phyloP scores from a whole-genome alignment of 2,329 filamentous ascomycete genomes.

The Fusarium domesticum region DNA sequence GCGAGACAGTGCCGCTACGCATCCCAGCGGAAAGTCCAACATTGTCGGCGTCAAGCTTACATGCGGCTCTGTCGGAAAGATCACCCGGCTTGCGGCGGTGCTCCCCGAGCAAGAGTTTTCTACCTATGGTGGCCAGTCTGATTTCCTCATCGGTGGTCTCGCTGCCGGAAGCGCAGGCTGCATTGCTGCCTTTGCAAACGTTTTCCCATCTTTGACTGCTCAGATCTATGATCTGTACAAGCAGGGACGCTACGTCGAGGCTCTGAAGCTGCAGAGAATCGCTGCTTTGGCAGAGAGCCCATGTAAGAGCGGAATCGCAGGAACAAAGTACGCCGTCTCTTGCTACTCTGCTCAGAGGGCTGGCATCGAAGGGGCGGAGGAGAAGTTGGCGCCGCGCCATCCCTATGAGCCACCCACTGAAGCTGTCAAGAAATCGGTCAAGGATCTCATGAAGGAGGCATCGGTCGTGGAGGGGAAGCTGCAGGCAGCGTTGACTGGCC shows the following conservation, averaged over 20 bases:
- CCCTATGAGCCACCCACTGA: constrained; percentile 55
- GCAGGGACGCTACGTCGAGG: constrained; percentile 55
- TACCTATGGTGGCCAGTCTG: constrained; percentile 68
- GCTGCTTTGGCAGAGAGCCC: constrained; percentile 64
- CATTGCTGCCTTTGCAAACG: constrained; percentile 61
- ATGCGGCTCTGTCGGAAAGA: constrained; percentile 69
- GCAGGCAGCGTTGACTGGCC: constrained; percentile 13
- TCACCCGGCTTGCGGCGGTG: constrained; percentile 55
- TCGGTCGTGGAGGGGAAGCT: constrained; percentile 42
- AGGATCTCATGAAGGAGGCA: constrained; percentile 39
- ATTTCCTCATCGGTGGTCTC: constrained; percentile 64
- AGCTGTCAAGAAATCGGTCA: constrained; percentile 42
- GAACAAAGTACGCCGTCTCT: constrained; percentile 65
- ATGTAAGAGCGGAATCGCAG: constrained; percentile 64
- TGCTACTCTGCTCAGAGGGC: constrained; percentile 57
- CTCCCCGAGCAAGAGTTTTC: constrained; percentile 57
- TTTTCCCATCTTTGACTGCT: constrained; percentile 56
- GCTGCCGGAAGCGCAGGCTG: constrained; percentile 57
- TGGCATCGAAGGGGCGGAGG: constrained; percentile 57
- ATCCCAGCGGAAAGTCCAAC: constrained; percentile 40
- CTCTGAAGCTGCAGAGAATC: constrained; percentile 57
- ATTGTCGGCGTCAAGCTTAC: constrained; percentile 70
- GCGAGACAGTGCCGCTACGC: constrained; percentile 20
- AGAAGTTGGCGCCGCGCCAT: constrained; percentile 55
- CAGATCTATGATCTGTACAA: constrained; percentile 61